phyloP scores from a whole-genome alignment of 352 stramenopile species.

The Thraustochytrium sp. region DNA sequence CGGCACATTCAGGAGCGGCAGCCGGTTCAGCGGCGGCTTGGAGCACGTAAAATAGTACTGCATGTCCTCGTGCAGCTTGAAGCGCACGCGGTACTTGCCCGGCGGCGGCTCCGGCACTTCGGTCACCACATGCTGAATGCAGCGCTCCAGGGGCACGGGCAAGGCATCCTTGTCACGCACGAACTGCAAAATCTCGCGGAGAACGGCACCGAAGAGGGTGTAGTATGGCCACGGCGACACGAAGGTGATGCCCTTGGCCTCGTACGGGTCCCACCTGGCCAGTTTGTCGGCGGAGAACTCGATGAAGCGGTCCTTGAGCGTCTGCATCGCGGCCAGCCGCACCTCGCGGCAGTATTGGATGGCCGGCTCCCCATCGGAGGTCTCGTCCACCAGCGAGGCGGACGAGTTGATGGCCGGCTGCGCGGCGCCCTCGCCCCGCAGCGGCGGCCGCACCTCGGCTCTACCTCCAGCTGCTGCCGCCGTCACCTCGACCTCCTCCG shows the following conservation, averaged over 20 bases:
- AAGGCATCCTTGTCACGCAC: background rate
- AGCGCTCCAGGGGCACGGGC: slow-evolving; percentile 36
- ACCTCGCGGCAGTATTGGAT: slow-evolving; percentile 19
- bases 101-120: slow-evolving; percentile 42
- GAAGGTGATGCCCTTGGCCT: background rate
- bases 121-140: slow-evolving; percentile 31
- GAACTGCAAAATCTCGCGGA: background rate
- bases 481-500: no score
- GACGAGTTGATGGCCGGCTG: no score
- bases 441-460: no score
- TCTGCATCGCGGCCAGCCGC: slow-evolving; percentile 10
- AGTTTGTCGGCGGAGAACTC: background rate
- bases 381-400: no score
- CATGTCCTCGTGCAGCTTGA: slow-evolving; percentile 36
- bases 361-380: background rate
- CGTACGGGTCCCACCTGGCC: background rate
- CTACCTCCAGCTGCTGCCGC: no score
- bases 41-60: slow-evolving; percentile 31
- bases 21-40: slow-evolving; percentile 28
- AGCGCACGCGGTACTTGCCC: slow-evolving; percentile 25
- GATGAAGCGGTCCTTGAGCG: background rate
- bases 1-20: slow-evolving; percentile 36
- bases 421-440: no score
- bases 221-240: slow-evolving; percentile 19
- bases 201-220: slow-evolving; percentile 14